phyloP scores from a whole-genome alignment of 2,329 filamentous ascomycete genomes.

The Epichloe elymi region DNA sequence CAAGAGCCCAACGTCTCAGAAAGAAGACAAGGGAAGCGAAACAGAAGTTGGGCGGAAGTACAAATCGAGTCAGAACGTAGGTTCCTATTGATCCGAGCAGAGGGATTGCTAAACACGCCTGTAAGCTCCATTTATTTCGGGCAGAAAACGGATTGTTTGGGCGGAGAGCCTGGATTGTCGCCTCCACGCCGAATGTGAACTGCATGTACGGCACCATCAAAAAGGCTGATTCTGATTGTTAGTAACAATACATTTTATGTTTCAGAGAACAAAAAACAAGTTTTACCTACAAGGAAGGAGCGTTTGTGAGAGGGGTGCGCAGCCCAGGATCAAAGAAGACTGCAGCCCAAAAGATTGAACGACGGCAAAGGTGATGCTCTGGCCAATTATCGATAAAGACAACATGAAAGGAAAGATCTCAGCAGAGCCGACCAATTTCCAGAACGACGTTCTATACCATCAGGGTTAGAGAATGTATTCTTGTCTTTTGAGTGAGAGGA shows the following conservation, averaged over 20 bases:
- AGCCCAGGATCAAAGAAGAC: constrained; percentile 36
- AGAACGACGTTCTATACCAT: constrained; percentile 20
- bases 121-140: constrained; percentile 45
- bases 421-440: constrained; percentile 31
- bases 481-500: neutral
- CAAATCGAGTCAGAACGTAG: constrained; percentile 44
- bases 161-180: constrained; percentile 39
- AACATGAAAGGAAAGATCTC: constrained; percentile 44
- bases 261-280: neutral
- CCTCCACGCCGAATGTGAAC: constrained; percentile 50
- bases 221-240: constrained; percentile 34
- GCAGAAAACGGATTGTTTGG: constrained; percentile 41
- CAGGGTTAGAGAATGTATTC: neutral
- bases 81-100: constrained; percentile 38
- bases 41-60: constrained; percentile 45
- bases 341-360: constrained; percentile 43
- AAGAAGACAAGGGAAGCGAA: constrained; percentile 59
- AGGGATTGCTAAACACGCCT: constrained; percentile 40
- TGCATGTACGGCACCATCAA: constrained; percentile 56
- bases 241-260: neutral
- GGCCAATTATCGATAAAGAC: constrained; percentile 42
- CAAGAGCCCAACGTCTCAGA: constrained; percentile 44
- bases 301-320: constrained; percentile 40
- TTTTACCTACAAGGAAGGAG: constrained; percentile 42
- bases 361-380: constrained; percentile 43